phyloP scores from a whole-genome alignment of 371 early-diverging fungal genomes.

The Massospora cicadina region DNA sequence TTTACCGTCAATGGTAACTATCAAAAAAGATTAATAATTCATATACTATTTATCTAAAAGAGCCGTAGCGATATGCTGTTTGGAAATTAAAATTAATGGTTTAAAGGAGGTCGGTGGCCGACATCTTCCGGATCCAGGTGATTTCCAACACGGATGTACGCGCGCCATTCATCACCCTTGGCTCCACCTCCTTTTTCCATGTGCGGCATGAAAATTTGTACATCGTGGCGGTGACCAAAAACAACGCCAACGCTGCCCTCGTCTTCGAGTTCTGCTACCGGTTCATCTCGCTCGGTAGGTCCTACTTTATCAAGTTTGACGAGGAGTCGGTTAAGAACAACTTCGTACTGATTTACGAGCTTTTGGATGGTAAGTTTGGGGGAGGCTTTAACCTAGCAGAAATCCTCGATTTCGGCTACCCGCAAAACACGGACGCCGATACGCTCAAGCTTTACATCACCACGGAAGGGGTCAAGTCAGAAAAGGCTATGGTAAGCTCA shows the following conservation, averaged over 20 bases:
- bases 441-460: constrained; percentile 78
- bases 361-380: constrained; percentile 55
- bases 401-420: constrained; percentile 81
- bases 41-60: no score
- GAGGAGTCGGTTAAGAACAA: constrained; percentile 81
- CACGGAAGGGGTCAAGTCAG: constrained; percentile 68
- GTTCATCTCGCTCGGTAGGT: constrained; percentile 47
- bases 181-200: constrained; percentile 73
- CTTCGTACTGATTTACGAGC: constrained; percentile 78
- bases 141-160: constrained; percentile 78
- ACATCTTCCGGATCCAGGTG: constrained; percentile 91
- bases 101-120: constrained; percentile 75
- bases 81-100: no score
- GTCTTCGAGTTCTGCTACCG: constrained; percentile 75
- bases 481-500: constrained; percentile 31
- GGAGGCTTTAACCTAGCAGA: constrained; percentile 24
- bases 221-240: constrained; percentile 66
- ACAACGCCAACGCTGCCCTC: constrained; percentile 67
- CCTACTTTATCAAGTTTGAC: constrained; percentile 76
- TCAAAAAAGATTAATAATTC: no score
- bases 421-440: constrained; percentile 76
- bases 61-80: no score
- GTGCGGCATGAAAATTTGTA: constrained; percentile 78
- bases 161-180: constrained; percentile 80
- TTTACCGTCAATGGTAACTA: no score